Percentiles rank a stretch among this genome's conserved stretches.
phyloP scores from a whole-genome alignment of 2,329 filamentous ascomycete genomes.

The Fusarium sp. region DNA sequence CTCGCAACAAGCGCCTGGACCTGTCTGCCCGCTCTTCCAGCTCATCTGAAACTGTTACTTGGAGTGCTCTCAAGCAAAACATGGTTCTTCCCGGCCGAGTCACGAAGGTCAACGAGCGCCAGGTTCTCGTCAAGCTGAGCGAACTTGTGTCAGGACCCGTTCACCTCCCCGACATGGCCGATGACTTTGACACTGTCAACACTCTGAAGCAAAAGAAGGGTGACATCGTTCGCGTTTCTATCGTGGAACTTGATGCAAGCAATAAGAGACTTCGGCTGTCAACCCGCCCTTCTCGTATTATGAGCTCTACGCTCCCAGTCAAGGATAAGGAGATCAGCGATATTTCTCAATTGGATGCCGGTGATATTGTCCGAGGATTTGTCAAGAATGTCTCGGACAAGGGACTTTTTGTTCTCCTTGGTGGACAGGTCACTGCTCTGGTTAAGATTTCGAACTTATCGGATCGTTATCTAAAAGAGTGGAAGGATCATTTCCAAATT shows the following conservation, averaged over 20 bases:
- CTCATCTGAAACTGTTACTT: conserved; percentile 60
- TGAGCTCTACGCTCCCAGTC: conserved; percentile 84
- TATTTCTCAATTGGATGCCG: conserved; percentile 74
- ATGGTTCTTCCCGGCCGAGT: conserved; percentile 85
- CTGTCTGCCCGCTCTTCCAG: conserved; percentile 78
- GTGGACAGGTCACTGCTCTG: conserved; percentile 81
- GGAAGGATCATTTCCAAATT: conserved; percentile 88
- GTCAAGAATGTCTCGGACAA: conserved; percentile 90
- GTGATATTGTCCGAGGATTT: conserved; percentile 88
- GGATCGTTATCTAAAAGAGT: conserved; percentile 91
- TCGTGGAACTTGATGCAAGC: conserved; percentile 79
- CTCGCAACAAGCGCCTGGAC: conserved; percentile 78
- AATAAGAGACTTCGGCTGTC: conserved; percentile 90
- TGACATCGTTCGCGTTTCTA: conserved; percentile 86
- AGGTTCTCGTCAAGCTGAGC: conserved; percentile 85
- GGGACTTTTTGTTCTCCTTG: conserved; percentile 86
- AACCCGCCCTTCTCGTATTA: conserved; percentile 83
- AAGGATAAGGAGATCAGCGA: conserved; percentile 82
- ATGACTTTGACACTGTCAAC: conserved; percentile 85
- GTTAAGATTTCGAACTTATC: conserved; percentile 90
- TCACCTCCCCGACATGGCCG: conserved; percentile 82
- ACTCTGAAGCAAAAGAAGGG: conserved; percentile 81
- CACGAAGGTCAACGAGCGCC: conserved; percentile 84
- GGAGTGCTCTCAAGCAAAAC: conserved; percentile 77
- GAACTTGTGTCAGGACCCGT: conserved; percentile 82